Evolutionary conservation across 768 basidiomycete genomes (phyloP), one percentile per base, ranked within the genome.

Genomic region (Podaxis pistillaris): DNA sequence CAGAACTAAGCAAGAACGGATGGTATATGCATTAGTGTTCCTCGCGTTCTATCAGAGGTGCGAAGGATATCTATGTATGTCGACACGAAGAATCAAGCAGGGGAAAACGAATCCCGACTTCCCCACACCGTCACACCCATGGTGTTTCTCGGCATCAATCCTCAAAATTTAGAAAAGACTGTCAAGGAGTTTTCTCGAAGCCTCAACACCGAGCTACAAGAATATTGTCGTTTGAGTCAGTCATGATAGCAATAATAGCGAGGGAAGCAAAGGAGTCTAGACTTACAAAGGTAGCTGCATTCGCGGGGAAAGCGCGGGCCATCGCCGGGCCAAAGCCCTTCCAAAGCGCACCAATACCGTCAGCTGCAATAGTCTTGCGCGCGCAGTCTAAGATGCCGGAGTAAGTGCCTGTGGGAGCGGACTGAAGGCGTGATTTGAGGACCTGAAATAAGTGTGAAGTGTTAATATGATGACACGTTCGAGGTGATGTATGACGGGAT

Each of bases 261-360:
- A 54, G 1, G 9, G 24, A 22, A n/a, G 60, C 8, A 9, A 51
- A 67, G 30, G 22, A 24, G 84, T 90, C 78, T 69, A 28, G 22
- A 60, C 59, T 19, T 53, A 94, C 91, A 77, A 94, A 94, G 56
- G 91, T 90, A 47, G 96, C 95, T 64, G 96, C 96, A 74, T 98
- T 98, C 28, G 96, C 96, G 12, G 96, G 96, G 86, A 97, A 96
- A 46, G 96, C 96, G 86, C 93, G 78, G 63, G 89, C 88, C 96
- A 98, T 98, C 17, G 97, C 97, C 15, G 96, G 97, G 51, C 93
- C 96, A 72, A 99, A 93, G 9, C 97, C 97, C 75, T 91, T 98
- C 94, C 95, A 99, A 9, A 99, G 79, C 1, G 96, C 96, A 30
- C 75, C 75, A 17, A 92, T 80, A 47, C 97, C 97, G 74, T 97